Percentiles rank a stretch among this genome's conserved stretches.
Conservation (phyloP, 495 filamentous ascomycete species). For the Aspergillus diversus region DNA sequence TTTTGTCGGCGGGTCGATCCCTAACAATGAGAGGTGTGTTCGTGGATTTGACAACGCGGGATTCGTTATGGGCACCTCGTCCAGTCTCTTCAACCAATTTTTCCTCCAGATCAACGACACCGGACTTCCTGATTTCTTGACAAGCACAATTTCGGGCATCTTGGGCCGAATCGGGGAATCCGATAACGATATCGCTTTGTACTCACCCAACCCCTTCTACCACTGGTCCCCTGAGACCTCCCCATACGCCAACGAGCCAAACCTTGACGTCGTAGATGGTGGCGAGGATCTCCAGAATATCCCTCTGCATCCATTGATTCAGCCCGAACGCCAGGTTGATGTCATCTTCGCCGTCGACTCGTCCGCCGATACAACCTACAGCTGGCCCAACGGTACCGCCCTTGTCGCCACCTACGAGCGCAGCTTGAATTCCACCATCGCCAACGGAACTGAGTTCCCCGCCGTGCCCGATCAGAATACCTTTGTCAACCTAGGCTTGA, state of each 20-base stretch:
- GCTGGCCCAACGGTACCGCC: conserved; percentile 88
- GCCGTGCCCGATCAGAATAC: conserved; percentile 80
- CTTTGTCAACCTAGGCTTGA: conserved; percentile 85
- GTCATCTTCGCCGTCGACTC: conserved; percentile 92
- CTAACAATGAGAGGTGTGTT: conserved; percentile 65
- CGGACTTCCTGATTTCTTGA: conserved; percentile 55
- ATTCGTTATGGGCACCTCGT: conserved; percentile 90
- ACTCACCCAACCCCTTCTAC: conserved; percentile 84
- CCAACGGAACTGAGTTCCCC: conserved; percentile 85
- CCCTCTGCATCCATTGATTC: conserved; percentile 82
- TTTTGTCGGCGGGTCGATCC: conserved; percentile 68
- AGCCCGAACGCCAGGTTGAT: conserved; percentile 77
- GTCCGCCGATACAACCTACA: conserved; percentile 73
- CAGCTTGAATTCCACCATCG: conserved; percentile 58
- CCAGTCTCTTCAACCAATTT: conserved; percentile 83
- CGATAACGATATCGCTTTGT: conserved; percentile 80
- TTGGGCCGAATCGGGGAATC: conserved; percentile 55
- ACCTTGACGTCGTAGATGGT: conserved; percentile 83
- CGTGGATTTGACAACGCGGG: conserved; percentile 83
- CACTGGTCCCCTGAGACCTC: conserved; percentile 67
- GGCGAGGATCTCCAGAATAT: conserved; percentile 88
- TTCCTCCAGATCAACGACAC: conserved; percentile 61
- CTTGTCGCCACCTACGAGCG: conserved; percentile 85
- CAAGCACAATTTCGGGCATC: conserved; percentile 56
- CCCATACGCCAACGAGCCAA: conserved; percentile 51